Conservation (phyloP, 805 yeast species). For the Jamesozyma rosinii region DNA sequence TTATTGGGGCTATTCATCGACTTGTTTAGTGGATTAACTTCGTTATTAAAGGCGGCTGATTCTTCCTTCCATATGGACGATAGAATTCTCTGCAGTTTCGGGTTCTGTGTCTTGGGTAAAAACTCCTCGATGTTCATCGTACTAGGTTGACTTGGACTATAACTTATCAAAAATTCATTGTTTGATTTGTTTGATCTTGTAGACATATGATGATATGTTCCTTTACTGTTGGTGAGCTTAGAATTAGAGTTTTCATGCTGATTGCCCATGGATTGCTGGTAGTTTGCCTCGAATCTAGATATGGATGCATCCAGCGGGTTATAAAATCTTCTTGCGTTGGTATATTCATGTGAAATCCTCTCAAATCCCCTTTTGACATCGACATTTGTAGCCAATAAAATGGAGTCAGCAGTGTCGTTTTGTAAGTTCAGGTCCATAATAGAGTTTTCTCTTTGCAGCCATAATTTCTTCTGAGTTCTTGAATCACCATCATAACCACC, state of each 20-base stretch:
- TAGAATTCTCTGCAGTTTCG: conserved; percentile 20
- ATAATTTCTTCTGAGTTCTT: conserved; percentile 73
- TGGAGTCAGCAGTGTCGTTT: conserved; percentile 21
- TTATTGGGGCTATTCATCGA: conserved; percentile 4
- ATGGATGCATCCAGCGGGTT: conserved; percentile 65
- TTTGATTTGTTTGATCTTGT: conserved; percentile 1
- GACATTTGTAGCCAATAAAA: conserved; percentile 39
- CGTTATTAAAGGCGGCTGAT: conserved; percentile 19
- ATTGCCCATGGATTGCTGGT: conserved; percentile 1
- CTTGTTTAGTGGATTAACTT: conserved; percentile 18
- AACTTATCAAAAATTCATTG: conserved; percentile 2
- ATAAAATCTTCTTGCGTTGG: conserved; percentile 55
- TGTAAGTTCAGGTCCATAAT: conserved; percentile 43
- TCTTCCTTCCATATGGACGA: conserved; percentile 28
- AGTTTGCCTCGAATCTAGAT: conserved; percentile 35
- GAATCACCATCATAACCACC: conserved; percentile 41
- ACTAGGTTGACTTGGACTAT: conserved; percentile 1
- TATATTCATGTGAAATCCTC: conserved; percentile 62
- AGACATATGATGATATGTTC: conserved; percentile 1
- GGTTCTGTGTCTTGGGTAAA: conserved; percentile 13
- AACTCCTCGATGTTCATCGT: conserved; percentile 12
- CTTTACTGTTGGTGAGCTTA: conserved; percentile 3
- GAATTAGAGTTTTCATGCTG: not conserved
- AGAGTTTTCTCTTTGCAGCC: conserved; percentile 75
- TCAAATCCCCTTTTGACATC: conserved; percentile 71